These are phyloP conservation scores for Drechslerella coelobrocha DNA, from an alignment of 2,329 filamentous ascomycete species.

Conservation along the genomic window DNA sequence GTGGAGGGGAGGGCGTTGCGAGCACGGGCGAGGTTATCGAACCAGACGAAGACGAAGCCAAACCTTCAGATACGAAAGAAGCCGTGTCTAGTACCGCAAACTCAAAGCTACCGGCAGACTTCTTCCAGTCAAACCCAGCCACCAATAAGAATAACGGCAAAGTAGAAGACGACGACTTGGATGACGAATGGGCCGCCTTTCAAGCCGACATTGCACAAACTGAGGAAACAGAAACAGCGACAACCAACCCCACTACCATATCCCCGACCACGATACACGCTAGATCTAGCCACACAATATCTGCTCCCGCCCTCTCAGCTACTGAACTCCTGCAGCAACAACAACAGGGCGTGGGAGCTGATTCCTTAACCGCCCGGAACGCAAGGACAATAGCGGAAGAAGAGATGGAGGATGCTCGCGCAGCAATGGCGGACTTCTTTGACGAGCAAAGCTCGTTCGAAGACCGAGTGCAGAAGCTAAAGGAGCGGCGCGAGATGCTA, in stretches of 20 bases:
- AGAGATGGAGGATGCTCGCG: constrained; percentile 73
- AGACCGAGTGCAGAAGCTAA: constrained; percentile 71
- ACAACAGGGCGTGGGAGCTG: constrained; percentile 55
- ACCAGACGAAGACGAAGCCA: constrained; percentile 52
- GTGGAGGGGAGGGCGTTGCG: constrained; percentile 55
- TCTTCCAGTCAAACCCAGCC: constrained; percentile 52
- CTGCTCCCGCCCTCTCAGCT: constrained; percentile 53
- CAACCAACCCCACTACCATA: neutral
- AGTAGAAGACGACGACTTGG: constrained; percentile 65
- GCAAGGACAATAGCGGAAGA: constrained; percentile 65
- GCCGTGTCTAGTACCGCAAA: constrained; percentile 18
- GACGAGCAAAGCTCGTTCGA: constrained; percentile 84
- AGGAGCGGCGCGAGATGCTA: constrained; percentile 74
- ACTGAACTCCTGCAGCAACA: constrained; percentile 54
- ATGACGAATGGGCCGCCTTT: constrained; percentile 86
- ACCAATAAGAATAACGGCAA: constrained; percentile 14
- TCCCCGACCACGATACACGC: neutral
- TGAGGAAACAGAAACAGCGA: constrained; percentile 50
- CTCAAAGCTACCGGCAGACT: constrained; percentile 52
- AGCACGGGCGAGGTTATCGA: constrained; percentile 54
- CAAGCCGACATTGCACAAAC: constrained; percentile 75
- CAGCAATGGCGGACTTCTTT: constrained; percentile 77
- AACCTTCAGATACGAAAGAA: constrained; percentile 18
- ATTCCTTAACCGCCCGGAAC: constrained; percentile 51
- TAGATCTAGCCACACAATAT: constrained; percentile 55